phyloP scores from a whole-genome alignment of 2,329 filamentous ascomycete species.

The Emericellopsis atlantica region DNA sequence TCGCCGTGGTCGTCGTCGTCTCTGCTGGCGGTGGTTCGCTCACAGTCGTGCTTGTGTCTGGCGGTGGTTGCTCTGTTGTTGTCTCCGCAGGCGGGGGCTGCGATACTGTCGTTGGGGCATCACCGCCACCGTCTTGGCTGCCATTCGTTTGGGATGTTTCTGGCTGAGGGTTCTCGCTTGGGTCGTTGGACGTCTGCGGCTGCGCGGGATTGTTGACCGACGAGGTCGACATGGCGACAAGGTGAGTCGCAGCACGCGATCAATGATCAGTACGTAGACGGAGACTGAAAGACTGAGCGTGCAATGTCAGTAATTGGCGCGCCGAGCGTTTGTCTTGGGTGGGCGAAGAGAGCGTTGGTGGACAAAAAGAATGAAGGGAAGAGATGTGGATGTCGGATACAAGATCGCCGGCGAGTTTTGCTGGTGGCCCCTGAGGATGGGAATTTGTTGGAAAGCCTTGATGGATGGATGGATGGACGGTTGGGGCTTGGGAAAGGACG shows the following conservation, averaged over 20 bases:
- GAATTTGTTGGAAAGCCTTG: too few species aligned
- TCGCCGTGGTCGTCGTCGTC: conserved; percentile 2
- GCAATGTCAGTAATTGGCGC: conserved; percentile 1
- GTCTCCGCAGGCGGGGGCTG: background rate
- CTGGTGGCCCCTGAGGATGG: too few species aligned
- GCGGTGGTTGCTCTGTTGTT: conserved; percentile 4
- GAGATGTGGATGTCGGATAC: too few species aligned
- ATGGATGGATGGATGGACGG: too few species aligned
- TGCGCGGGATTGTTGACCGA: background rate
- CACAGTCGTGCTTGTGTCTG: conserved; percentile 6
- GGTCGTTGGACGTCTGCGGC: background rate
- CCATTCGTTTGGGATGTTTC: background rate
- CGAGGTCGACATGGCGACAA: background rate
- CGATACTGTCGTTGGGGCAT: background rate
- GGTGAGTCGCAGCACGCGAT: background rate
- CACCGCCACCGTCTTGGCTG: background rate
- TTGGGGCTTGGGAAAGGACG: too few species aligned
- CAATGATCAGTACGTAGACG: background rate
- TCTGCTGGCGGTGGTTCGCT: conserved; percentile 1
- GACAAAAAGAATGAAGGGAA: too few species aligned
- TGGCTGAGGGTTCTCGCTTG: background rate
- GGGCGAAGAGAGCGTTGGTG: too few species aligned
- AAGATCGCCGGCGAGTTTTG: too few species aligned
- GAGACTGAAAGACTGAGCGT: background rate
- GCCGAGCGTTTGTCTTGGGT: too few species aligned